These are phyloP conservation scores for Chrysochromulina tobinii DNA, from an alignment of 78 protist species.

Conservation along the genomic window DNA sequence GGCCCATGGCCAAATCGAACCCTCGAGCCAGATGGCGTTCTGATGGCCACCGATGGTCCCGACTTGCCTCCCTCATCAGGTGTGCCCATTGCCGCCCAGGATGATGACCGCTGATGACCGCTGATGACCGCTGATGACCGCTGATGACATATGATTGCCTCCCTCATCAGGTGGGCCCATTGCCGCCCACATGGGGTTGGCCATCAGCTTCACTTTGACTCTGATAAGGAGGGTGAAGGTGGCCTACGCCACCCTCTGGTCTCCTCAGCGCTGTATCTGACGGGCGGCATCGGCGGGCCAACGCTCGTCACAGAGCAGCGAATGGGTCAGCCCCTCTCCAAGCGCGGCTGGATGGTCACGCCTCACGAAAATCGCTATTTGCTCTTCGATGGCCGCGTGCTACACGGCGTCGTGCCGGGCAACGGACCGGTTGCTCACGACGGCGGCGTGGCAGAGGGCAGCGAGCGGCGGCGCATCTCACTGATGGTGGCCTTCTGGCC, in stretches of 20 bases:
- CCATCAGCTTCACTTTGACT: slow-evolving; percentile 16
- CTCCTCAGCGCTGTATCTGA: not conserved
- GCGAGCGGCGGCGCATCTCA: not conserved
- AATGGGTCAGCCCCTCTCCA: not conserved
- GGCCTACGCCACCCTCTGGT: not conserved
- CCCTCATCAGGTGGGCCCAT: no score
- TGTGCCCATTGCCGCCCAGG: not conserved
- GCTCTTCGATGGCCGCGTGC: not conserved
- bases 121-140: no score
- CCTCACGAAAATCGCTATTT: not conserved
- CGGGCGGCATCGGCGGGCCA: not conserved
- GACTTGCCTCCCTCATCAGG: not conserved
- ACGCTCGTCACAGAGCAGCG: slow-evolving; percentile 11
- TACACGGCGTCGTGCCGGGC: slow-evolving; percentile 4
- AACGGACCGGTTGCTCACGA: not conserved
- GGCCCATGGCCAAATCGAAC: no score
- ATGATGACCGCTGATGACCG: no score
- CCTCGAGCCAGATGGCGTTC: no score
- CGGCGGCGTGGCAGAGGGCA: not conserved
- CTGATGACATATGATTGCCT: no score
- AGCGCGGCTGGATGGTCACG: not conserved
- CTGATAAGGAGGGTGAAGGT: not conserved
- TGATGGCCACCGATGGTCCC: no score
- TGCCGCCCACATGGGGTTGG: not conserved
- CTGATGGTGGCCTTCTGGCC: not conserved